Evolutionary conservation across 2,329 filamentous ascomycete genomes (phyloP), one percentile per base, ranked within the genome.

Genomic region (Coniella vitis): DNA sequence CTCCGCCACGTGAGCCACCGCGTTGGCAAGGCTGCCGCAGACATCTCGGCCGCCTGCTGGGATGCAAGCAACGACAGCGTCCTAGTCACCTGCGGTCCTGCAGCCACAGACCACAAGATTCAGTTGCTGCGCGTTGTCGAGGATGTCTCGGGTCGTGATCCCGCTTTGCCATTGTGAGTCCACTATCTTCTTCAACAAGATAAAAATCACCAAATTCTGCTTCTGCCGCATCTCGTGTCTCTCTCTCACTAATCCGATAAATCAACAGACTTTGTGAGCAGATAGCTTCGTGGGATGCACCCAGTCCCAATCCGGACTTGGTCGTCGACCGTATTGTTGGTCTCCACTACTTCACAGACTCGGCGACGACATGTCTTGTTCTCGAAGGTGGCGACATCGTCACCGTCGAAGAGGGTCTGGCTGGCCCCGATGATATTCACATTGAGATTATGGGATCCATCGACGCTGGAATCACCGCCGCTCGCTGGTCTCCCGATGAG

Each of bases 381-480:
- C 73, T 98, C 21, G 86, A 88, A 58, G 90, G 90, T 42, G 93
- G 93, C 53, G 91, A 98, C 67, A 91, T 98, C 55, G 71, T 96
- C 53, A 76, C 90, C 45, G 86, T 96, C 22, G 79, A 85, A 56
- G 89, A 96, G 62, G 57, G 60, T 32, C 58, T 57, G 21, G 57
- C 25, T 10, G 25, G 54, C 19, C 70, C 74, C 5, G 81, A 77
- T 52, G 81, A 87, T 63, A 86, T 90, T 34, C 83, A 87, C 58
- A 90, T 98, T 58, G 93, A 97, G 66, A 97, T 98, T 58, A 82
- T 97, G 55, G 93, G 93, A 38, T 94, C 90, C 31, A 87, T 98
- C 34, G 90, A 96, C 68, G 86, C 86, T 51, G 93, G 91, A 20
- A 95, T 98, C 58, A 80, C 83, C 20, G 89, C 90, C 14, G 91